Evolutionary conservation across 78 protist species (phyloP), one percentile per base, ranked within the genome.

Genomic region (Bodo saltans): DNA sequence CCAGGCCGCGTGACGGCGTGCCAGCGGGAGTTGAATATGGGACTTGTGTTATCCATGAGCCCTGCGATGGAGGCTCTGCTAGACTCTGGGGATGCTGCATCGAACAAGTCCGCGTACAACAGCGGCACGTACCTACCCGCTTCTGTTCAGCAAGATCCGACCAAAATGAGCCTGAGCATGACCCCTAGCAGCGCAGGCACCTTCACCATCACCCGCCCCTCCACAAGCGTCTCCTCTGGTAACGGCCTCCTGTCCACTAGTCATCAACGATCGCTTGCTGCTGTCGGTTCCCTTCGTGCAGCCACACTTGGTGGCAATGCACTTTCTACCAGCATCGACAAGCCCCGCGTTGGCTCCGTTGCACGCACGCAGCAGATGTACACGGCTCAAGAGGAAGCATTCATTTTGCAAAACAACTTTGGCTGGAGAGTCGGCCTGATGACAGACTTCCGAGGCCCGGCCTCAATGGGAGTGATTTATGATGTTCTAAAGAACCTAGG

Each of bases 361-460:
- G 28, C 67, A 35, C 4, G 34, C 69, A 28, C 12, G 41, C 3
- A 27, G 42, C 23, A 3, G 67, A 67, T 2, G n/a, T 28, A 68
- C 41, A 23, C 11, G 17, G 8, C 8, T 26, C 69, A 4, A 47
- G 81, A 29, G 41, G 41, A 1, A 3, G 81, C 42, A 41, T 4
- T 32, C 53, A 28, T 39, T 67, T 47, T 3, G 12, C 4, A 4
- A 25, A 8, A 39, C 67, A 3, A 3, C 28, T 26, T 28, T 12
- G 81, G 81, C 25, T 76, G 81, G 81, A 47, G 81, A 3, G 11
- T 76, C 47, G 81, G 81, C 39, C 52, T 76, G 38, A 76, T 76
- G 81, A 30, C 81, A 3, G 81, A 76, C 42, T 3, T 29, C 34
- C 40, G 11, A 26, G 8, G 42, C 35, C 30, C 12, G 41, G 67